A percentile compares a stretch with the other conserved stretches of the same genome.
phyloP scores from a whole-genome alignment of 768 basidiomycete species.

The Galerina marginata region DNA sequence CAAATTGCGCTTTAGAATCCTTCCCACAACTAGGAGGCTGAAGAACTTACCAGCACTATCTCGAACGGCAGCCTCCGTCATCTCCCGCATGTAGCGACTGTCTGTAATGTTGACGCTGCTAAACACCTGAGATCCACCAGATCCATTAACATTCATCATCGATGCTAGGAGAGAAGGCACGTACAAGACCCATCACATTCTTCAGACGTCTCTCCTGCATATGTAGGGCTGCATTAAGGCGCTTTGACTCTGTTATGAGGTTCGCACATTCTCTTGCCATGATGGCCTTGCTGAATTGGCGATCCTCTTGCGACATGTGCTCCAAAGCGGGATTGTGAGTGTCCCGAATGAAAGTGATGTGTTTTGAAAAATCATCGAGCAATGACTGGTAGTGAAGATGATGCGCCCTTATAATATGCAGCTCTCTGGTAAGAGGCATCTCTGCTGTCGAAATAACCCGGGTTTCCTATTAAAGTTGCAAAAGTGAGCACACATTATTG shows the following conservation, averaged over 20 bases:
- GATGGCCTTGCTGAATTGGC: constrained; percentile 33
- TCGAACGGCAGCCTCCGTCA: constrained; percentile 57
- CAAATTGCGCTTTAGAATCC: background rate
- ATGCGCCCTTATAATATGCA: constrained; percentile 66
- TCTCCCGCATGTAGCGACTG: constrained; percentile 52
- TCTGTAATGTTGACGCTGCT: constrained; percentile 64
- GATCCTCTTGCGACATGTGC: constrained; percentile 30
- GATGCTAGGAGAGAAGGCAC: constrained; percentile 12
- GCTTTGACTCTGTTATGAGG: constrained; percentile 54
- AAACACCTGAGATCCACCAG: constrained; percentile 50
- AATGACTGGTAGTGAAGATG: constrained; percentile 62
- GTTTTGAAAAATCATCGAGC: constrained; percentile 58
- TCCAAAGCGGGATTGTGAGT: constrained; percentile 61
- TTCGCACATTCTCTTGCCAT: constrained; percentile 54
- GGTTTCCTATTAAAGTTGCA: constrained; percentile 47
- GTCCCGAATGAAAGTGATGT: constrained; percentile 53
- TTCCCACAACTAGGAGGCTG: background rate
- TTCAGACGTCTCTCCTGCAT: constrained; percentile 57
- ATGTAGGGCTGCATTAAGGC: constrained; percentile 42
- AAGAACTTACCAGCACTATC: constrained; percentile 50
- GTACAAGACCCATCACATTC: constrained; percentile 58
- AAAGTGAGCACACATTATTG: background rate
- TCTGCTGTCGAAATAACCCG: constrained; percentile 47
- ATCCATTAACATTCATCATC: background rate
- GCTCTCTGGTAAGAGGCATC: constrained; percentile 53